Conservation (phyloP, 805 yeast species). For the Yamadazyma phyllophila region DNA sequence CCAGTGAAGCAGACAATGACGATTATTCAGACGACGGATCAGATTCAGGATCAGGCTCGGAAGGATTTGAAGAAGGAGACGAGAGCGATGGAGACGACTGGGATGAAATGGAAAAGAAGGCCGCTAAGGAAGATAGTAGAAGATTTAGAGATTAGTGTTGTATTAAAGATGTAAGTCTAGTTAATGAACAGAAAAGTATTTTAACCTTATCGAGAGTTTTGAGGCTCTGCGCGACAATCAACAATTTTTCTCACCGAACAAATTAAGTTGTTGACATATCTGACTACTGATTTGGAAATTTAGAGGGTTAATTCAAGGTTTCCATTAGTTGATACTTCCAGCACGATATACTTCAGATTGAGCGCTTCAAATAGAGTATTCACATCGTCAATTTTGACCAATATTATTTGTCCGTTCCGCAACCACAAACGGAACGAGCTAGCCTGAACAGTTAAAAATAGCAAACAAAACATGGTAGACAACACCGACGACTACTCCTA, state of each 20-base stretch:
- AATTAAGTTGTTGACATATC: conserved; percentile 1
- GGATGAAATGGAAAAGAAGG: conserved; percentile 62
- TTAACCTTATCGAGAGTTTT: not conserved
- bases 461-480: conserved; percentile 26
- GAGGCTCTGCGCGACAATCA: not conserved
- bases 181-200: not conserved
- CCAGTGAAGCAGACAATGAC: conserved; percentile 47
- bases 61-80: conserved; percentile 29
- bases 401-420: not conserved
- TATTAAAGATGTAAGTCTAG: too few species aligned
- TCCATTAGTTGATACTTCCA: too few species aligned
- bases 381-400: not conserved
- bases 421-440: not conserved
- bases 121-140: conserved; percentile 45
- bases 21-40: conserved; percentile 36
- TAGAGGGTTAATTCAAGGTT: not conserved
- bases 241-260: not conserved
- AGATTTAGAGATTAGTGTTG: conserved; percentile 23
- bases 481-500: conserved; percentile 46
- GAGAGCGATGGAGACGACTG: conserved; percentile 49
- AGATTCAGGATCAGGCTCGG: conserved; percentile 29
- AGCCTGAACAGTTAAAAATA: too few species aligned
- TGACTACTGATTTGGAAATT: not conserved
- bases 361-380: too few species aligned
- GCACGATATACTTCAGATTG: too few species aligned